Percentiles rank a stretch among this genome's conserved stretches.
Conservation (phyloP, 768 basidiomycete species). For the Amylocystis lapponica region DNA sequence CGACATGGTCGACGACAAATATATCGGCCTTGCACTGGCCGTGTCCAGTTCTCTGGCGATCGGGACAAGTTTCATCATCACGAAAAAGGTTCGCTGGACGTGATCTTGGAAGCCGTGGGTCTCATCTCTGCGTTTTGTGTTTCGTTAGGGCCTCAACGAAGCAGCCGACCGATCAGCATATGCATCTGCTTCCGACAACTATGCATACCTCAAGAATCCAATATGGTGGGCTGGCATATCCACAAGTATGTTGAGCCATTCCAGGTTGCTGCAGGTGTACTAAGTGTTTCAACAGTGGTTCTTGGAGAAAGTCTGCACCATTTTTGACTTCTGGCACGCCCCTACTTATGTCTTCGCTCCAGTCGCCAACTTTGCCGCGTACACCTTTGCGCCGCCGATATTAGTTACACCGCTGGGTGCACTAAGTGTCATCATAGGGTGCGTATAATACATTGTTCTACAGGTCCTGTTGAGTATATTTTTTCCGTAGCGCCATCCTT, state of each 20-base stretch:
- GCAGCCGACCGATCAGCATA: slow-evolving; percentile 58
- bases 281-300: slow-evolving; percentile 55
- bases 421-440: slow-evolving; percentile 95
- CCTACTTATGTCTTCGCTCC: not conserved
- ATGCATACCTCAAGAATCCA: slow-evolving; percentile 82
- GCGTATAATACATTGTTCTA: slow-evolving; percentile 22
- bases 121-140: slow-evolving; percentile 1
- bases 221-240: slow-evolving; percentile 98
- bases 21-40: slow-evolving; percentile 88
- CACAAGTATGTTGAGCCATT: slow-evolving; percentile 59
- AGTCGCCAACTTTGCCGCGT: slow-evolving; percentile 93
- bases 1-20: slow-evolving; percentile 95
- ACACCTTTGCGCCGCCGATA: slow-evolving; percentile 96
- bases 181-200: slow-evolving; percentile 67
- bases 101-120: not conserved
- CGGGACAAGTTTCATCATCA: slow-evolving; percentile 96
- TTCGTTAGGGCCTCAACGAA: slow-evolving; percentile 80
- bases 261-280: not conserved
- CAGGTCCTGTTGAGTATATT: not conserved
- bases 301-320: slow-evolving; percentile 74
- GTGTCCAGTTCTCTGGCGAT: slow-evolving; percentile 81
- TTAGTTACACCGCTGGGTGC: slow-evolving; percentile 98
- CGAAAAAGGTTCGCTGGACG: slow-evolving; percentile 75
- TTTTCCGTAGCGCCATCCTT: slow-evolving; percentile 71
- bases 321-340: not conserved